A percentile compares a stretch with the other conserved stretches of the same genome.
Evolutionary conservation across 768 basidiomycete species (phyloP).

Genomic region (Russula griseocarnosa): DNA sequence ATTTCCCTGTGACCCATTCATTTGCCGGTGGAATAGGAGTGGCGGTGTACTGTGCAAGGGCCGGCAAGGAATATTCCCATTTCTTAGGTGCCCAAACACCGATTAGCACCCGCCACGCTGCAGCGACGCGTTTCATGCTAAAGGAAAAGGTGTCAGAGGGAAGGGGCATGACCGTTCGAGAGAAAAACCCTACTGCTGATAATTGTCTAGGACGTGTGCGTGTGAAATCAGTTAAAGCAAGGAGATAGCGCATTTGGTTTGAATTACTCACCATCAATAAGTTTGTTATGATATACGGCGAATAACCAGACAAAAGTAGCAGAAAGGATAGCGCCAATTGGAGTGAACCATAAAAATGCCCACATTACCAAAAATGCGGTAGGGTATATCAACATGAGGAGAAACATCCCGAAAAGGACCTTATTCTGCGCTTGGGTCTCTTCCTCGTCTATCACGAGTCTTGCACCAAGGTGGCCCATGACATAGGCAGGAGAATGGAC

Average conservation of each 20-base stretch:
- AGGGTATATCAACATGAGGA: slow-evolving; percentile 77
- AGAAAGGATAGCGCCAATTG: slow-evolving; percentile 69
- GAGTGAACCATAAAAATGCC: slow-evolving; percentile 75
- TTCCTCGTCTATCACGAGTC: slow-evolving; percentile 77
- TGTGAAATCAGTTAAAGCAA: not conserved
- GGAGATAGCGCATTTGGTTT: slow-evolving; percentile 12
- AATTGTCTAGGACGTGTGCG: slow-evolving; percentile 49
- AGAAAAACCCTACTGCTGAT: slow-evolving; percentile 54
- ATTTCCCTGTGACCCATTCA: slow-evolving; percentile 60
- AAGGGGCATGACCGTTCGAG: slow-evolving; percentile 21
- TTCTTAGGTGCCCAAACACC: slow-evolving; percentile 87
- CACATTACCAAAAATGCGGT: slow-evolving; percentile 81
- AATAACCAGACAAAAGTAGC: slow-evolving; percentile 68
- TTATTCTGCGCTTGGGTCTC: slow-evolving; percentile 98
- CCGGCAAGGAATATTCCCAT: slow-evolving; percentile 76
- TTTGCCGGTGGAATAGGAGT: slow-evolving; percentile 63
- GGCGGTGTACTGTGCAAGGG: slow-evolving; percentile 68
- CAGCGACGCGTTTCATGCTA: slow-evolving; percentile 76
- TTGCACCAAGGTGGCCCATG: slow-evolving; percentile 71
- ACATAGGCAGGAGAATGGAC: slow-evolving; percentile 83
- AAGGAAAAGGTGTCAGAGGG: slow-evolving; percentile 14
- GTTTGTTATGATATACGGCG: slow-evolving; percentile 76
- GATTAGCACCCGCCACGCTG: slow-evolving; percentile 95
- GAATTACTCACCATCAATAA: slow-evolving; percentile 73
- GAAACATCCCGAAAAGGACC: slow-evolving; percentile 73